Evolutionary conservation across 805 yeast species (phyloP), one percentile per base, ranked within the genome.

Genomic region (Torulaspora microellipsoides): DNA sequence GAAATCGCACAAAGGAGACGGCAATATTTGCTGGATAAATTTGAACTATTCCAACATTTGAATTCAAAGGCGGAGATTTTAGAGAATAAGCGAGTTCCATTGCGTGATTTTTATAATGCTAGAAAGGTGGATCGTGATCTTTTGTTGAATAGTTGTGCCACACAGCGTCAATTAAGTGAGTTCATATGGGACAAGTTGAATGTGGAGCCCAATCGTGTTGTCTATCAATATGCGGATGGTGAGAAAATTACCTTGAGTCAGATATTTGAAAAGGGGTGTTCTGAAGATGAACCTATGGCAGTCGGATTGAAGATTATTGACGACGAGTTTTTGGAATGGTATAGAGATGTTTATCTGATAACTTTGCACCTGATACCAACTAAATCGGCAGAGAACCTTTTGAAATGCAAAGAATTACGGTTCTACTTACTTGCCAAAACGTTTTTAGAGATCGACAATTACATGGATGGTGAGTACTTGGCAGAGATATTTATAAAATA

Each of bases 91-190:
- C 43, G 62, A 34, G 68, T 68, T 15, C 72, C 73, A 11, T 69
- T 69, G 38, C 51, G 72, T 31, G 73, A 91, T 66, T 93, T 91
- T 61, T 91, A 91, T 69, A 91, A 91, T 59, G 96, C 89, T 34
- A 80, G 98, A 69, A 91, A 91, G 64, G 97, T 93, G 31, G 99
- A 91, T 62, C 46, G 52, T 23, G 56, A 59, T 36, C 43, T 55
- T 12, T 36, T 55, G 14, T 39, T 62, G 17, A 59, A 58, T 40
- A 65, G 67, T 4, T 58, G 62, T 29, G 41, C 61, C 11, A 50
- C 58, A 8, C 61, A 56, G 36, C 48, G 60, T 25, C 61, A 61
- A 47, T 44, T 69, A 15, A 52, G 68, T 30, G 68, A 65, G 31
- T 63, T 65, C n/a, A 66, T 69, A 14, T 66, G 70, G 59, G 54